Evolutionary conservation across 78 protist species (phyloP), one percentile per base, ranked within the genome.

Genomic region (Isochrysis galbana): DNA sequence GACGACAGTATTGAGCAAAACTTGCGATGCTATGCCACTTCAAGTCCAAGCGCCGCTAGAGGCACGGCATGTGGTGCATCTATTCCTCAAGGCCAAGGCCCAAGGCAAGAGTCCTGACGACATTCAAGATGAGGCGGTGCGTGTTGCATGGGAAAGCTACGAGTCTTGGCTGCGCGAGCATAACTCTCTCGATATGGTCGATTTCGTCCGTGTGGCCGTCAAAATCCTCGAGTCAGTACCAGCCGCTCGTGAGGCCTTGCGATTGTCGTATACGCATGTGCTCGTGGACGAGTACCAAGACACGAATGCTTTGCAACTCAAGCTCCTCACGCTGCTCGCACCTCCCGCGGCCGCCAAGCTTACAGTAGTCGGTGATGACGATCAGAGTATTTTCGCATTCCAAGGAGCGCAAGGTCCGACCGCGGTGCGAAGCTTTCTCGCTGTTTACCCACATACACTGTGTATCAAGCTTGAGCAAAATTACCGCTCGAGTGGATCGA

Each of bases 221-320:
- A 3, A 72, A 17, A 41, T 72, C 32, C 39, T 72, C 3, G 25
- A n/a, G 44, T 3, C 41, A 5, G 32, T 67, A 1, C 82, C 44
- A 41, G 84, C 14, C 47, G 47, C 46, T 22, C 84, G 84, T 46
- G 47, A 17, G 34, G 14, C 17, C 21, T 3, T 77, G 47, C 84
- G 21, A 41, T 17, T 5, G 17, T 2, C 41, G 45, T 41, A 32
- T 48, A 29, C 55, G 4, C 90, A 78, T 67, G 36, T 93, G 2
- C 80, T 93, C 34, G 88, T 93, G 25, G 94, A 93, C 70, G 94
- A 93, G 92, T 88, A 90, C 42, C 94, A 93, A 45, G 94, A 93
- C 80, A 88, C 87, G 42, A 42, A 72, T 25, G 38, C 32, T 72
- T 3, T 36, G 67, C 94, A 93, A 21, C 42, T 91, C 72, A 38